These are phyloP conservation scores for Porphyrellus cyaneotinctus DNA, from an alignment of 768 basidiomycete species.

Conservation along the genomic window DNA sequence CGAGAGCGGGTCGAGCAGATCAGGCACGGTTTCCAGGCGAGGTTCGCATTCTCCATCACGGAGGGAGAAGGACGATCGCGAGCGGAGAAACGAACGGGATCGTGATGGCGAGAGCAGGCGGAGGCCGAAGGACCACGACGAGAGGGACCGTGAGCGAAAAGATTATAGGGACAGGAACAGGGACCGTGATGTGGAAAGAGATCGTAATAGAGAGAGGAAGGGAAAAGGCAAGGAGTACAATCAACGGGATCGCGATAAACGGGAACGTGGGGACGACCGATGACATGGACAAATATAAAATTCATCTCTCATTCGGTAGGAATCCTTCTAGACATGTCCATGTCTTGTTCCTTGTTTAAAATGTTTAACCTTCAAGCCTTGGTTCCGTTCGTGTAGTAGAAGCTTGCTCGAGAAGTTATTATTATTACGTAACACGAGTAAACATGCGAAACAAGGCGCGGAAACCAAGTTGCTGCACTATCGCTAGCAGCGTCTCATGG, in stretches of 20 bases:
- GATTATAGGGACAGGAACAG: slow-evolving; percentile 14
- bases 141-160: slow-evolving; percentile 16
- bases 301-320: neutral
- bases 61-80: slow-evolving; percentile 16
- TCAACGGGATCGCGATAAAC: slow-evolving; percentile 13
- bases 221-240: slow-evolving; percentile 1
- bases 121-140: slow-evolving; percentile 12
- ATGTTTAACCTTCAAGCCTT: no score
- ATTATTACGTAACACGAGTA: no score
- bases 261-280: slow-evolving; percentile 12
- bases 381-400: no score
- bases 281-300: neutral
- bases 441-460: no score
- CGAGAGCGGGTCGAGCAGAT: slow-evolving; percentile 29
- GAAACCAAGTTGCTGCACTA: no score
- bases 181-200: slow-evolving; percentile 24
- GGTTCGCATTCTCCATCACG: slow-evolving; percentile 47
- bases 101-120: slow-evolving; percentile 10
- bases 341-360: no score
- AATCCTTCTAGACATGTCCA: neutral
- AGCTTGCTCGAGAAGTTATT: no score
- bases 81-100: slow-evolving; percentile 11
- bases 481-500: slow-evolving; percentile 22
- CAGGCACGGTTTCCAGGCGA: slow-evolving; percentile 43
- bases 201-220: slow-evolving; percentile 24